Conservation (phyloP, 1,139 yeast species). For the Debaryomyces nepalensis region DNA sequence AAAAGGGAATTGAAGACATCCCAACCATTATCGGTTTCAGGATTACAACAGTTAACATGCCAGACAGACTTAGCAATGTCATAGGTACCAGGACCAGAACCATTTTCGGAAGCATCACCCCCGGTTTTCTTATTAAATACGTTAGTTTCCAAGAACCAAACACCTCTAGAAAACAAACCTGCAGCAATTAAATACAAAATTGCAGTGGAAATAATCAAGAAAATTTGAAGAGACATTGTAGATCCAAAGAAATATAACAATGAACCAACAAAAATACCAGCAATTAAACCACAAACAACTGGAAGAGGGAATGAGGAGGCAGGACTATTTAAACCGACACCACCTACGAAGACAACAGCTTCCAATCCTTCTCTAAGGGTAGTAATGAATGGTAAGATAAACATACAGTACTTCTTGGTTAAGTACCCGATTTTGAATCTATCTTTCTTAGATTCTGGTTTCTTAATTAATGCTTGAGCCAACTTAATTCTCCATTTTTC, state of each 20-base stretch:
- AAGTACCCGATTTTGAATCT: conserved; percentile 42
- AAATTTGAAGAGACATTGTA: conserved; percentile 74
- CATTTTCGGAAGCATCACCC: conserved; percentile 87
- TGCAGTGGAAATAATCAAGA: conserved; percentile 79
- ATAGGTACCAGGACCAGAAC: conserved; percentile 92
- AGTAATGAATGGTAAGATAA: conserved; percentile 78
- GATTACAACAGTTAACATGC: conserved; percentile 96
- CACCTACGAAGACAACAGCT: conserved; percentile 90
- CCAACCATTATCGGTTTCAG: conserved; percentile 89
- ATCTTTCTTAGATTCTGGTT: conserved; percentile 35
- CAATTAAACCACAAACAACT: conserved; percentile 72
- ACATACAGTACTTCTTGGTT: conserved; percentile 73
- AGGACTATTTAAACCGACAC: conserved; percentile 81
- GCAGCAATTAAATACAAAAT: conserved; percentile 85
- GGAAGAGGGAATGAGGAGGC: conserved; percentile 85
- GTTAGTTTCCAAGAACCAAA: conserved; percentile 82
- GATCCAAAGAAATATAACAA: conserved; percentile 78
- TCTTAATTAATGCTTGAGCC: conserved; percentile 68
- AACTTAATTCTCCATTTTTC: conserved; percentile 92
- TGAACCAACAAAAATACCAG: conserved; percentile 72
- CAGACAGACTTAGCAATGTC: conserved; percentile 76
- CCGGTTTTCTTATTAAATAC: conserved; percentile 68
- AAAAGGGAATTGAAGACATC: conserved; percentile 71
- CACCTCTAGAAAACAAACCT: conserved; percentile 86
- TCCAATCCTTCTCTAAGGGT: conserved; percentile 90